phyloP scores from a whole-genome alignment of 1,139 yeast genomes.

The Candida sanyaensis region DNA sequence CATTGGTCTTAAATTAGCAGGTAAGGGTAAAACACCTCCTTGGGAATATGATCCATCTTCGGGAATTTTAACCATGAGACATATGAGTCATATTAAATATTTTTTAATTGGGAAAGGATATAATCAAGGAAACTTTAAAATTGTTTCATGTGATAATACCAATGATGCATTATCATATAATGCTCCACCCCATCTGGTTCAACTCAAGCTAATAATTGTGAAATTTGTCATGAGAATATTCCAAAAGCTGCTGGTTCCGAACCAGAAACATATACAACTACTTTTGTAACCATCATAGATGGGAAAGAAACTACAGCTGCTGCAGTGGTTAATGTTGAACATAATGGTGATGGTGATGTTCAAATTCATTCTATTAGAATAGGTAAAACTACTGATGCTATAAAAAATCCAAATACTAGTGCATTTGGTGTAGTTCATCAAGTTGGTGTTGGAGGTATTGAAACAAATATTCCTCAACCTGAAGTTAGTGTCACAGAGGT shows the following conservation, averaged over 20 bases:
- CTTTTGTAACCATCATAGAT: not conserved
- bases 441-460: not conserved
- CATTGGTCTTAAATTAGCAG: not conserved
- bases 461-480: not conserved
- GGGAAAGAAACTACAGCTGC: not conserved
- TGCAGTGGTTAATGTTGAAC: not conserved
- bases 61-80: slow-evolving; percentile 1
- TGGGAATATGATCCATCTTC: not conserved
- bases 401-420: not conserved
- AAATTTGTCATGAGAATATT: not conserved
- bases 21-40: not conserved
- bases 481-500: too few relatives aligned
- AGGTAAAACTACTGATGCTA: not conserved
- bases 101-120: not conserved
- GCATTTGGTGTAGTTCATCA: not conserved
- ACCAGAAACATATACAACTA: not conserved
- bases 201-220: not conserved
- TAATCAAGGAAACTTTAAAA: not conserved
- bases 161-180: not conserved
- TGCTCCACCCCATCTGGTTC: not conserved
- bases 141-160: not conserved
- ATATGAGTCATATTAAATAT: not conserved
- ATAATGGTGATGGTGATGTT: not conserved
- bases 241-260: not conserved
- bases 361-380: not conserved